These are phyloP conservation scores for Penicillium sp. DNA, from an alignment of 2,329 filamentous ascomycete species.

Conservation along the genomic window DNA sequence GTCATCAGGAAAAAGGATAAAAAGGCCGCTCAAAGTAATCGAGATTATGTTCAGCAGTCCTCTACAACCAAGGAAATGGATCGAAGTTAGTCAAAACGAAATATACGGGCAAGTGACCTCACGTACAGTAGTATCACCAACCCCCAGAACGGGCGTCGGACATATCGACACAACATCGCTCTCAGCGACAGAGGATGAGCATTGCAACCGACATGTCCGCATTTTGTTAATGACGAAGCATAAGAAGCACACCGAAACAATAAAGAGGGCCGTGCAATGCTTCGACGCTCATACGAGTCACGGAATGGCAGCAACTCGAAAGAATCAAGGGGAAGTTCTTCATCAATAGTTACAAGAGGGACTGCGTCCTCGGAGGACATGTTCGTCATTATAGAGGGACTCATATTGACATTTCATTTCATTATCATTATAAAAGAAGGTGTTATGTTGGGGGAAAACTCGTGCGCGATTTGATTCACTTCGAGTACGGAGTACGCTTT, in stretches of 20 bases:
- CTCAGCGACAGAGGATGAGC: not conserved
- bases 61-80: not conserved
- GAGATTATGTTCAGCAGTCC: slow-evolving; percentile 11
- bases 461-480: too few species aligned
- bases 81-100: not conserved
- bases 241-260: not conserved
- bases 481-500: not conserved
- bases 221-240: not conserved
- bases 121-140: slow-evolving; percentile 4
- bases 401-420: not conserved
- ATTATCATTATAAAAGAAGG: not conserved
- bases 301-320: not conserved
- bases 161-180: slow-evolving; percentile 6
- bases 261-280: not conserved
- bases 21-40: slow-evolving; percentile 1
- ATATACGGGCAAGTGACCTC: not conserved
- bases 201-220: slow-evolving; percentile 5
- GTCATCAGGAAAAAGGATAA: slow-evolving; percentile 13
- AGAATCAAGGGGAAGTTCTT: not conserved
- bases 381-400: not conserved
- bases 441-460: too few species aligned
- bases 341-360: not conserved
- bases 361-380: not conserved
- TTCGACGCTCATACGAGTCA: not conserved
- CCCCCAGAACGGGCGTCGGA: slow-evolving; percentile 5